A percentile compares a stretch with the other conserved stretches of the same genome.
phyloP scores from a whole-genome alignment of 495 filamentous ascomycete genomes.

The Pyronema domesticum region DNA sequence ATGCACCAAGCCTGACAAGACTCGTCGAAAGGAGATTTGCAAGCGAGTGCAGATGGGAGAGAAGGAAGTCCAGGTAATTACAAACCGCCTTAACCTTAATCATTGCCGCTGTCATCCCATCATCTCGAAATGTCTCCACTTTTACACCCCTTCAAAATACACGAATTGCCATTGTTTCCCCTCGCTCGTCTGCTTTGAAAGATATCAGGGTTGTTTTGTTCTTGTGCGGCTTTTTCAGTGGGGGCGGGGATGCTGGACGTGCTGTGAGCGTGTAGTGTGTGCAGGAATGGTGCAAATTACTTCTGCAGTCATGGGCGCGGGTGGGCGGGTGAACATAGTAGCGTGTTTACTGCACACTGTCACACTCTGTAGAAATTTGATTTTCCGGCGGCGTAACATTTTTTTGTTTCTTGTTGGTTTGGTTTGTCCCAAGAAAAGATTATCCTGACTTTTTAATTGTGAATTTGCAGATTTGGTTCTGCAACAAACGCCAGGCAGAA shows the following conservation, averaged over 20 bases:
- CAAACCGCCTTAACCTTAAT: neutral
- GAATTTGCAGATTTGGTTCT: conserved; percentile 80
- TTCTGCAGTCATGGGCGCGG: too few relatives aligned
- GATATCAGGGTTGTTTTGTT: too few relatives aligned
- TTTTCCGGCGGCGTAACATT: too few relatives aligned
- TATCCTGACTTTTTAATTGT: conserved; percentile 10
- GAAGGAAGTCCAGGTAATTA: conserved; percentile 87
- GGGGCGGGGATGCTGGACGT: too few relatives aligned
- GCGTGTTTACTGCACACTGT: too few relatives aligned
- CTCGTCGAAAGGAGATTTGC: conserved; percentile 65
- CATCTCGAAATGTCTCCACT: neutral
- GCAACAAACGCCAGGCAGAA: conserved; percentile 88
- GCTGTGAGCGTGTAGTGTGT: too few relatives aligned
- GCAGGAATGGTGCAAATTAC: too few relatives aligned
- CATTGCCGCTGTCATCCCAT: neutral
- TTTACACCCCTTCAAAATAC: neutral
- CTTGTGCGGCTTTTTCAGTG: too few relatives aligned
- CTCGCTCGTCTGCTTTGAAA: neutral
- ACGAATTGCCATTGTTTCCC: neutral
- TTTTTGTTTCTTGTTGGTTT: neutral
- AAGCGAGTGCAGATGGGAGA: conserved; percentile 76
- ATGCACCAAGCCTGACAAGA: conserved; percentile 87
- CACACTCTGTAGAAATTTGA: too few relatives aligned
- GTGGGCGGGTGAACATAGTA: too few relatives aligned
- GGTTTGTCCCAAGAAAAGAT: neutral